Conservation (phyloP, 2,329 filamentous ascomycete species). For the Arthrobotrys entomopaga region DNA sequence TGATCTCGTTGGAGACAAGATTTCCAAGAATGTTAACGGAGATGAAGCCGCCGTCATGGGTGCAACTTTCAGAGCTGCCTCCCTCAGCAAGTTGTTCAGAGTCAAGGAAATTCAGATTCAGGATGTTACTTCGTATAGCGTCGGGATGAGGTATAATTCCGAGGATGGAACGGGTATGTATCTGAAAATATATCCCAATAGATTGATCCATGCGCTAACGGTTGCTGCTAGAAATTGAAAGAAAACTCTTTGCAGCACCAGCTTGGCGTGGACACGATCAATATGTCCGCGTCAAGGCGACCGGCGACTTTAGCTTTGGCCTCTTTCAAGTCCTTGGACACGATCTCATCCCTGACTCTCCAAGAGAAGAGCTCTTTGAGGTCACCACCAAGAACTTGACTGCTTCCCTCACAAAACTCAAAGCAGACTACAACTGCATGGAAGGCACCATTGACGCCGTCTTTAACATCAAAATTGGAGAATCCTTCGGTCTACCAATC, state of each 20-base stretch:
- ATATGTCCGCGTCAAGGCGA: slow-evolving; percentile 82
- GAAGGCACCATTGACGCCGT: slow-evolving; percentile 81
- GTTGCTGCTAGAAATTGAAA: slow-evolving; percentile 68
- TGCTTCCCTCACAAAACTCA: slow-evolving; percentile 78
- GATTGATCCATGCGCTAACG: slow-evolving; percentile 56
- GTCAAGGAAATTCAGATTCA: slow-evolving; percentile 92
- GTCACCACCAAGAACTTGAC: slow-evolving; percentile 87
- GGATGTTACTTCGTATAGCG: slow-evolving; percentile 79
- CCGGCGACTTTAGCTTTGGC: slow-evolving; percentile 77
- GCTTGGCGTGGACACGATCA: slow-evolving; percentile 82
- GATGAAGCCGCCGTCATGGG: slow-evolving; percentile 97
- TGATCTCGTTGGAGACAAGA: slow-evolving; percentile 77
- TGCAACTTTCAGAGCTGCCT: slow-evolving; percentile 90
- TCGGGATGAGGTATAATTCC: slow-evolving; percentile 78
- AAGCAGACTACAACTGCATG: slow-evolving; percentile 80
- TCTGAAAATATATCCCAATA: not conserved
- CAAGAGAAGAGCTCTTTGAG: slow-evolving; percentile 71
- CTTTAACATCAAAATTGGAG: slow-evolving; percentile 77
- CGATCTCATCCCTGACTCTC: slow-evolving; percentile 44
- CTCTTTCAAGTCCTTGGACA: slow-evolving; percentile 59
- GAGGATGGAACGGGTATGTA: slow-evolving; percentile 61
- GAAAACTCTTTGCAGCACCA: slow-evolving; percentile 82
- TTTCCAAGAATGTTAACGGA: slow-evolving; percentile 93
- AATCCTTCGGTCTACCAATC: slow-evolving; percentile 81
- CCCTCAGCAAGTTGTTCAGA: slow-evolving; percentile 91